phyloP scores from a whole-genome alignment of 441 rosid genomes.

The Flueggea neowawraea region DNA sequence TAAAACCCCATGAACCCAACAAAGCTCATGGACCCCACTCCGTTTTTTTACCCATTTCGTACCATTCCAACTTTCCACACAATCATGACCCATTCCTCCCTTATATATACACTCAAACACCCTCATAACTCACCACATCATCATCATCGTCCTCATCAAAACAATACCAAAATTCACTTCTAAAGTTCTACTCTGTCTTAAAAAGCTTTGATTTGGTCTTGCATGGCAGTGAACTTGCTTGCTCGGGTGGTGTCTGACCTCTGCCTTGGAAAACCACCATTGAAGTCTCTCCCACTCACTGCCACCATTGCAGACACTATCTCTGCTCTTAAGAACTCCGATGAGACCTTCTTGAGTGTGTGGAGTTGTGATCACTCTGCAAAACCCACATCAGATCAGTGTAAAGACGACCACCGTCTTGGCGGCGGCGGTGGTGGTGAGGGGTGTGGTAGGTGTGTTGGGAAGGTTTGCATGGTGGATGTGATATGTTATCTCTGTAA shows the following conservation, averaged over 20 bases:
- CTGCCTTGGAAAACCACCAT: conserved; percentile 84
- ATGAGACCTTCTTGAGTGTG: conserved; percentile 52
- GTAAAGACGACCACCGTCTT: neutral
- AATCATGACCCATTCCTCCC: no score
- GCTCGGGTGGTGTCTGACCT: conserved; percentile 66
- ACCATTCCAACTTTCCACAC: no score
- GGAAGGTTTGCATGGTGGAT: conserved; percentile 83
- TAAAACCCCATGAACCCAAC: no score
- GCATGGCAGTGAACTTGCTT: conserved; percentile 70
- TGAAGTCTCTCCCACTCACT: conserved; percentile 47
- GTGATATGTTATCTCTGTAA: conserved; percentile 66
- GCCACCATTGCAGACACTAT: conserved; percentile 57
- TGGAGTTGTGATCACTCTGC: conserved; percentile 56
- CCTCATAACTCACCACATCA: conserved; percentile 1
- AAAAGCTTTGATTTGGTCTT: conserved; percentile 6
- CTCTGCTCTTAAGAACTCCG: conserved; percentile 46
- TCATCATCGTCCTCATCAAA: neutral
- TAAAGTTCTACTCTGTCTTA: neutral
- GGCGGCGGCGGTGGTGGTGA: neutral
- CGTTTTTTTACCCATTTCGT: no score
- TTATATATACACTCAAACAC: neutral
- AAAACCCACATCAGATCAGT: neutral
- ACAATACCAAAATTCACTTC: neutral
- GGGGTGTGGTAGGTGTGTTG: conserved; percentile 51
- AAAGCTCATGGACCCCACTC: no score